Base-by-base conservation (phyloP, 495 filamentous ascomycete genomes). In the Aspergillus hancockii region DNA sequence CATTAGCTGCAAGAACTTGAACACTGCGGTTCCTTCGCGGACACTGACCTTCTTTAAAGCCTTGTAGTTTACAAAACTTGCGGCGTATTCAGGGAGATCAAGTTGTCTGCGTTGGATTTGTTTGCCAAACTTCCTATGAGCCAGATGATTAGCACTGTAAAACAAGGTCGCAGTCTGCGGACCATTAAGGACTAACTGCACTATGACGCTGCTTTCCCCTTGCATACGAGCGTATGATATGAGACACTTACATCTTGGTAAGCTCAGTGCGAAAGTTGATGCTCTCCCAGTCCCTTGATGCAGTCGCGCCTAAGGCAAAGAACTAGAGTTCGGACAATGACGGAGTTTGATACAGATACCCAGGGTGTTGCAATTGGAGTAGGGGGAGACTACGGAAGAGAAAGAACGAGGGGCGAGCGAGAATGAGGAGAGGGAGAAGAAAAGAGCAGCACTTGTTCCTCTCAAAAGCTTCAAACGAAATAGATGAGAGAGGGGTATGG, bases 41-140 rank as follows among this genome's bases (percentile, higher is more conserved):
- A 6, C 16, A 40, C 62, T 53, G 30, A 97, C 94, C 89, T 98
- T 97, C 75, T 98, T 98, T 62, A 98, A 81, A 55, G 91, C 93
- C 79, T 98, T 98, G 79, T 98, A 98, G 76, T 98, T 97, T 52
- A 98, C 93, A 71, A 98, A 98, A 76, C 91, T 96, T 52, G 93
- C 91, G 49, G 93, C 94, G 88, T 98, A 98, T 82, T 98, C 94
- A 36, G 94, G 94, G 34, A 98, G 90, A 75, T 98, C 94, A 66
- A 98, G 91, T 80, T 98, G 93, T 72, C 92, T 88, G 82, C 94
- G 96, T 79, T 97, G 95, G 63, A 98, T 94, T 67, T 97, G 89
- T 82, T 98, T 98, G 72, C 94, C 94, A 80, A 98, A 98, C 85
- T 98, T 98, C 94, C 94, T 98, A 59, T 64, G 56, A 31, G 34